Evolutionary conservation across 1,284 basidiomycete species (phyloP).

Genomic region (Peniophora sp.): DNA sequence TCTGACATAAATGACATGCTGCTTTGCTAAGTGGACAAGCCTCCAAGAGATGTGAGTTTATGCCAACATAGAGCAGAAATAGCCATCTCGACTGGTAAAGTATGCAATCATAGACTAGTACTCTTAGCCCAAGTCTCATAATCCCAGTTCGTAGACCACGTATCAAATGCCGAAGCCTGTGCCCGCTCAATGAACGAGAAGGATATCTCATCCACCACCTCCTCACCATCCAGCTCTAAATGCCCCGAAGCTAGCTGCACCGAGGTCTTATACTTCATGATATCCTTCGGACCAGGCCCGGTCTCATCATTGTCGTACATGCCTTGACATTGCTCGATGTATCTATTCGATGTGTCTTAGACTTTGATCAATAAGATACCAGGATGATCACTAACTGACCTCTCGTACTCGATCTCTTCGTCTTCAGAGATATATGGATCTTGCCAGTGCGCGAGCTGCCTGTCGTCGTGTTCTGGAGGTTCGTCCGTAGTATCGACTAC

Average conservation of each 20-base stretch:
- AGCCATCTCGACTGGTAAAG: no score
- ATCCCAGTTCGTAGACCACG: slow-evolving; percentile 26
- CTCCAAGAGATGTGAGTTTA: no score
- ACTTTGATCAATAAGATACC: not conserved
- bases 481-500: not conserved
- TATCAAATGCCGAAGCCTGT: slow-evolving; percentile 24
- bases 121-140: slow-evolving; percentile 27
- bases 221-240: slow-evolving; percentile 24
- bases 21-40: no score
- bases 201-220: slow-evolving; percentile 2
- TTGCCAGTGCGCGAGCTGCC: slow-evolving; percentile 45
- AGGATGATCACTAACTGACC: slow-evolving; percentile 31
- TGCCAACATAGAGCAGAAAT: no score
- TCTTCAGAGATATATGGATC: slow-evolving; percentile 57
- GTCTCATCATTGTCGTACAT: slow-evolving; percentile 44
- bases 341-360: slow-evolving; percentile 32
- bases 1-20: no score
- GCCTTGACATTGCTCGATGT: slow-evolving; percentile 66
- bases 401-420: slow-evolving; percentile 75
- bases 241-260: not conserved
- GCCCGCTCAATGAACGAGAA: slow-evolving; percentile 14
- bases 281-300: slow-evolving; percentile 8
- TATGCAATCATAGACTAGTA: no score
- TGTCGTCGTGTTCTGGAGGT: slow-evolving; percentile 9
- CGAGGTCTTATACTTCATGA: slow-evolving; percentile 5